A percentile compares a stretch with the other conserved stretches of the same genome.
Evolutionary conservation across 108 stramenopile species (phyloP).

Genomic region (Nitzschia sp.): DNA sequence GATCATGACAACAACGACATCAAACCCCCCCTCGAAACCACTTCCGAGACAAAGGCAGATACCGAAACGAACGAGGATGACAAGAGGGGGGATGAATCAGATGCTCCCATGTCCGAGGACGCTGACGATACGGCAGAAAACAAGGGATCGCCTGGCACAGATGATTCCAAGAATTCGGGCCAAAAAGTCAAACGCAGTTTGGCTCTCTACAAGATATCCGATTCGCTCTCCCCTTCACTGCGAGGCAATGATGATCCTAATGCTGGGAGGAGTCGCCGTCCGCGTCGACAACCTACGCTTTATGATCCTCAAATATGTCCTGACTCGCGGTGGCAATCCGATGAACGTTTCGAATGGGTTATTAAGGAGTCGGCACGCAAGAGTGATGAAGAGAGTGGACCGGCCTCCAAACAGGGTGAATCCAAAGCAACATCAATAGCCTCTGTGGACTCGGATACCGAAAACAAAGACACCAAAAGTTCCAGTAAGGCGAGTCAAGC

Average conservation of each 20-base stretch:
- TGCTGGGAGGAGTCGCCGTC: slow-evolving; percentile 16
- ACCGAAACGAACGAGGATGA: background rate
- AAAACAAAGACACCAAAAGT: background rate
- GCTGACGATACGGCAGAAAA: slow-evolving; percentile 8
- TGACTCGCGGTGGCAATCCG: slow-evolving; percentile 55
- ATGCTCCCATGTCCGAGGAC: too few species aligned
- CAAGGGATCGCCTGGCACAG: background rate
- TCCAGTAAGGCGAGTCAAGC: background rate
- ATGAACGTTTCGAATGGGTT: slow-evolving; percentile 25
- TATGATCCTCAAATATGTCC: slow-evolving; percentile 56
- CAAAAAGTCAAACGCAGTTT: background rate
- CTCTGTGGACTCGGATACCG: background rate
- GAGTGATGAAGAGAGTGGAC: background rate
- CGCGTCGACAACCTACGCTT: slow-evolving; percentile 38
- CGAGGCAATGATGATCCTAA: slow-evolving; percentile 7
- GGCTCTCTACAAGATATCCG: slow-evolving; percentile 26
- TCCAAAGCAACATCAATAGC: background rate
- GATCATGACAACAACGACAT: background rate
- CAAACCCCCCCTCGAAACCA: background rate
- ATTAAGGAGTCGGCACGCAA: background rate
- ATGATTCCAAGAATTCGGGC: background rate
- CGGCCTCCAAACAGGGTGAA: background rate
- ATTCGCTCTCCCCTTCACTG: slow-evolving; percentile 6
- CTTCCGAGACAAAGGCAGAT: background rate
- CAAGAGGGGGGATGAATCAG: background rate